phyloP scores from a whole-genome alignment of 139 green algal genomes.

The Asterochloris sp. region DNA sequence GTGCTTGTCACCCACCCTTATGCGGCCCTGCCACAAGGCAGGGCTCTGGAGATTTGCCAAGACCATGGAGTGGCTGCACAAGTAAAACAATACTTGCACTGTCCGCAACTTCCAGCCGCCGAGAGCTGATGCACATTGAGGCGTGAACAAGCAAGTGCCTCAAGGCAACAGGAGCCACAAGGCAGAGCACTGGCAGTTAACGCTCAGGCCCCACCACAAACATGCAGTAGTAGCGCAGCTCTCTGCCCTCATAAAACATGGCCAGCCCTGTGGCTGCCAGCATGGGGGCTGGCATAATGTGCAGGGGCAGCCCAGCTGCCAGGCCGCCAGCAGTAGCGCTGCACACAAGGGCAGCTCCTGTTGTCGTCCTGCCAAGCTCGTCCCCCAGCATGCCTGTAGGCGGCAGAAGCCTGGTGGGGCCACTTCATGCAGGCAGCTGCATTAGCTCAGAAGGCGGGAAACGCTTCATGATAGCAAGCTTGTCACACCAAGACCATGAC shows the following conservation, averaged over 20 bases:
- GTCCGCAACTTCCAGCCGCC: too few species aligned
- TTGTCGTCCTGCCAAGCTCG: slow-evolving; percentile 19
- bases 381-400: slow-evolving; percentile 27
- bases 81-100: too few species aligned
- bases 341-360: slow-evolving; percentile 39
- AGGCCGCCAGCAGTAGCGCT: slow-evolving; percentile 47
- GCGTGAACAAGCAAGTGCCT: too few species aligned
- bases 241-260: slow-evolving; percentile 74
- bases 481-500: too few species aligned
- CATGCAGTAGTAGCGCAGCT: slow-evolving; percentile 72
- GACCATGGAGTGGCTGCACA: too few species aligned
- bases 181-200: slow-evolving; percentile 31
- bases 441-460: too few species aligned
- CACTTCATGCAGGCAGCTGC: too few species aligned
- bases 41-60: too few species aligned
- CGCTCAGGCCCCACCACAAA: slow-evolving; percentile 46
- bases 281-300: slow-evolving; percentile 78
- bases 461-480: too few species aligned
- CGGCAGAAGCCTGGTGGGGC: neutral
- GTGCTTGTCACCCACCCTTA: too few species aligned
- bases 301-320: slow-evolving; percentile 68
- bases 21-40: too few species aligned
- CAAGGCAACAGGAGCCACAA: slow-evolving; percentile 1
- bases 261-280: slow-evolving; percentile 75
- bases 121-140: too few species aligned